phyloP scores from a whole-genome alignment of 495 filamentous ascomycete species.

The Hypoxylon trugodes region DNA sequence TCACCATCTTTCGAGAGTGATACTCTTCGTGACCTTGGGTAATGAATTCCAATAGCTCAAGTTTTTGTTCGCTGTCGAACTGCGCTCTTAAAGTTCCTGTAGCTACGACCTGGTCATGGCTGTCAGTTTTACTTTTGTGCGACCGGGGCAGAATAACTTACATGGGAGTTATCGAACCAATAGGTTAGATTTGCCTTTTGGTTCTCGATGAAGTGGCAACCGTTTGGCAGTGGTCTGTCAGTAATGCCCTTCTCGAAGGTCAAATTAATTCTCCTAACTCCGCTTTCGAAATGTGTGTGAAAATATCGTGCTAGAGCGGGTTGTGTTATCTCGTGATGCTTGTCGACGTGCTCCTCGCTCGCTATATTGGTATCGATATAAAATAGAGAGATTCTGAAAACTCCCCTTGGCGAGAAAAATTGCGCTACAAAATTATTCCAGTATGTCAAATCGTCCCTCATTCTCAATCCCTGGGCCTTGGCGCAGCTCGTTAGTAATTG shows the following conservation, averaged over 20 bases:
- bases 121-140: slow-evolving; percentile 34
- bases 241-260: slow-evolving; percentile 65
- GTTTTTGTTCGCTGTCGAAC: slow-evolving; percentile 73
- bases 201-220: slow-evolving; percentile 71
- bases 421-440: slow-evolving; percentile 79
- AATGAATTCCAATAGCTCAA: slow-evolving; percentile 76
- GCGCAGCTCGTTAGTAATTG: slow-evolving; percentile 20
- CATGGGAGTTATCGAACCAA: slow-evolving; percentile 77
- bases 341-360: slow-evolving; percentile 57
- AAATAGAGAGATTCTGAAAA: slow-evolving; percentile 70
- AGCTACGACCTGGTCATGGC: slow-evolving; percentile 64
- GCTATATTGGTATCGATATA: slow-evolving; percentile 42
- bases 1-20: slow-evolving; percentile 64
- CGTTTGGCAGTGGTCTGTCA: slow-evolving; percentile 65
- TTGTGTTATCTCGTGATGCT: slow-evolving; percentile 80
- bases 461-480: slow-evolving; percentile 60
- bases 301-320: slow-evolving; percentile 82
- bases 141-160: slow-evolving; percentile 48
- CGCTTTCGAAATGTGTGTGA: slow-evolving; percentile 82
- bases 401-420: slow-evolving; percentile 77
- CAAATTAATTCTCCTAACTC: slow-evolving; percentile 81
- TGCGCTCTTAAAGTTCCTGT: slow-evolving; percentile 68
- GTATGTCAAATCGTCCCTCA: slow-evolving; percentile 68
- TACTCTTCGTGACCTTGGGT: slow-evolving; percentile 72
- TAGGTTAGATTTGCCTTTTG: slow-evolving; percentile 71